Conservation (phyloP, 441 rosid species). For the Syzygium syzygioides region DNA sequence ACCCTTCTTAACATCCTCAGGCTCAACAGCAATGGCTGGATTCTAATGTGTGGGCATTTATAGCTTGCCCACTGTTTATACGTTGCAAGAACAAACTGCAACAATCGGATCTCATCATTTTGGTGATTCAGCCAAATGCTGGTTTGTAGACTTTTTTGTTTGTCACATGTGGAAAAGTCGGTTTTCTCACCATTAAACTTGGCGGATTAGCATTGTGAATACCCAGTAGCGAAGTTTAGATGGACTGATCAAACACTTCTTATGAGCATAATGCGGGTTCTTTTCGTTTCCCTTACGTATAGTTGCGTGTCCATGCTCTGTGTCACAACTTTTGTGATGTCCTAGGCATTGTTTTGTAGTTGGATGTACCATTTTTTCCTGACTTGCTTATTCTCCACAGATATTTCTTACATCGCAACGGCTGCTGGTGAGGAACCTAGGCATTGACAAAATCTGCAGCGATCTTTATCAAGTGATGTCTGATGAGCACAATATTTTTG, state of each 20-base stretch:
- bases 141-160: background rate
- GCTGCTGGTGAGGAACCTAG: background rate
- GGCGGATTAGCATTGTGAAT: background rate
- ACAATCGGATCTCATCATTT: background rate
- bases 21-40: background rate
- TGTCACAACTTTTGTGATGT: background rate
- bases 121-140: background rate
- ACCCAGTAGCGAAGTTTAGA: background rate
- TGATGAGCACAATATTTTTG: background rate
- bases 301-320: background rate
- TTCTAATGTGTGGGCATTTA: background rate
- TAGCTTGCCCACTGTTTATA: background rate
- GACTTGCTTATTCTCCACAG: background rate
- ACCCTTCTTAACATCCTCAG: background rate
- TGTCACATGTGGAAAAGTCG: background rate
- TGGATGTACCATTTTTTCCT: background rate
- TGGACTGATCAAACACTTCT: background rate
- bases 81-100: background rate
- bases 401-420: background rate
- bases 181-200: background rate
- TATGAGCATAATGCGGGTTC: background rate
- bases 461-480: background rate
- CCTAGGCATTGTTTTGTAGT: background rate
- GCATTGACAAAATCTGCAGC: background rate
- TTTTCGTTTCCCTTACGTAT: background rate